Base-by-base conservation (phyloP, 1,284 basidiomycete species). In the Rhizopogon hawkerae region DNA sequence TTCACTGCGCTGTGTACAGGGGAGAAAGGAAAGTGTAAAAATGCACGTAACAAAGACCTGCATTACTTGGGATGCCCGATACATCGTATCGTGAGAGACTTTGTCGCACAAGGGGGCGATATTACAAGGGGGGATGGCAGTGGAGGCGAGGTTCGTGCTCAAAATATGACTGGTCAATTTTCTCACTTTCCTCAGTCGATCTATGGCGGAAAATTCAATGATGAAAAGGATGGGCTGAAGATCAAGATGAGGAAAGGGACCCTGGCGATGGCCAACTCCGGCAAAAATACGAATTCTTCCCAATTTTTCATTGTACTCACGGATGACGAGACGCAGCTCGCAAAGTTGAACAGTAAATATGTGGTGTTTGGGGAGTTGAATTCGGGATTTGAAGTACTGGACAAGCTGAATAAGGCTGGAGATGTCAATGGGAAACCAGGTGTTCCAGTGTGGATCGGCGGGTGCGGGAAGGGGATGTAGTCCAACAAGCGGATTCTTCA, bases 271-370 rank as follows among this genome's bases (percentile, higher is more conserved):
- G 74, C 73, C 3, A 76, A 75, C 57, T 67, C 70, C 58, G 52
- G 73, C 61, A 49, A 74, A 66, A 67, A 71, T 66, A 58, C 71
- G 57, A 75, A 75, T 53, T 67, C 72, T 35, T 75, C 74, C 8
- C 73, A 77, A 57, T 78, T 75, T 61, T 78, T 77, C 48, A 55
- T 77, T 45, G 69, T 74, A 21, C 66, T 76, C 26, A 67, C 73
- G 1, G 63, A 67, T 39, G 70, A 75, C 35, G 62, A 70, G 29
- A 51, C 55, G 34, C 65, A 64, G 50, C 58, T 76, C 34, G 61
- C 66, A 38, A 77, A 72, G 60, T 54, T 77, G 52, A 66, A 61
- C 26, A 73, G 75, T 16, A 76, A 74, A 55, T 76, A 76, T 52
- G 73, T 74, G 35, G 66, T 68, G 2, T 78, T 75, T 50, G 74